phyloP scores from a whole-genome alignment of 2,329 filamentous ascomycete species.

The Fusarium pseudonygamai region DNA sequence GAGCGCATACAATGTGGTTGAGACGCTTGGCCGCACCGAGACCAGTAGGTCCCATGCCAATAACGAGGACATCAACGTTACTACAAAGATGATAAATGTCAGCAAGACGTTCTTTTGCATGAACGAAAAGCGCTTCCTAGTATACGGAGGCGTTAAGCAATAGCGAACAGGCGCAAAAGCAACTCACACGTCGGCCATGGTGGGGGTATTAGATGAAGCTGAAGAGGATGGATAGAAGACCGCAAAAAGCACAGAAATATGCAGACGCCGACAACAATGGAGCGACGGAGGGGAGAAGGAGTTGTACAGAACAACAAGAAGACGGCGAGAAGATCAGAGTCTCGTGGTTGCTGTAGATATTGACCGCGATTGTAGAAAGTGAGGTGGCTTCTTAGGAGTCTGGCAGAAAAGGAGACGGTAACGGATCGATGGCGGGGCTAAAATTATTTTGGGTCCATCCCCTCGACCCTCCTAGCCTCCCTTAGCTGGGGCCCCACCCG shows the following conservation, averaged over 20 bases:
- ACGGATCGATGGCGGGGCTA: slow-evolving; percentile 55
- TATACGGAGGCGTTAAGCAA: slow-evolving; percentile 1
- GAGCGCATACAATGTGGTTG: slow-evolving; percentile 84
- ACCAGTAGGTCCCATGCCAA: slow-evolving; percentile 96
- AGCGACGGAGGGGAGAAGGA: slow-evolving; percentile 34
- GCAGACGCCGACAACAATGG: slow-evolving; percentile 34
- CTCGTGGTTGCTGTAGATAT: slow-evolving; percentile 44
- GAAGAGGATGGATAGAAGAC: slow-evolving; percentile 14
- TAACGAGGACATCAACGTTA: slow-evolving; percentile 95
- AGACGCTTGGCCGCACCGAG: slow-evolving; percentile 97
- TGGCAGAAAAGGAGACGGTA: slow-evolving; percentile 48
- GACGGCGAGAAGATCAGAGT: slow-evolving; percentile 40
- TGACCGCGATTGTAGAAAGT: slow-evolving; percentile 36
- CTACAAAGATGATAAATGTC: slow-evolving; percentile 55
- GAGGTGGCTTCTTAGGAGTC: slow-evolving; percentile 39
- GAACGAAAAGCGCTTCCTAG: neutral
- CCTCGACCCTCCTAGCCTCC: slow-evolving; percentile 23
- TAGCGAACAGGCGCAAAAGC: slow-evolving; percentile 17
- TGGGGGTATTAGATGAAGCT: slow-evolving; percentile 43
- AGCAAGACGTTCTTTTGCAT: slow-evolving; percentile 15
- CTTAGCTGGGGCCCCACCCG: slow-evolving; percentile 15
- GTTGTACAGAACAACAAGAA: slow-evolving; percentile 40
- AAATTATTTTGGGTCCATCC: slow-evolving; percentile 49
- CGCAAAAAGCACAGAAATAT: slow-evolving; percentile 23
- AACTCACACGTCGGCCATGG: slow-evolving; percentile 54